These are phyloP conservation scores for Microcos paniculata DNA, from an alignment of 345 rosid species.

Conservation along the genomic window DNA sequence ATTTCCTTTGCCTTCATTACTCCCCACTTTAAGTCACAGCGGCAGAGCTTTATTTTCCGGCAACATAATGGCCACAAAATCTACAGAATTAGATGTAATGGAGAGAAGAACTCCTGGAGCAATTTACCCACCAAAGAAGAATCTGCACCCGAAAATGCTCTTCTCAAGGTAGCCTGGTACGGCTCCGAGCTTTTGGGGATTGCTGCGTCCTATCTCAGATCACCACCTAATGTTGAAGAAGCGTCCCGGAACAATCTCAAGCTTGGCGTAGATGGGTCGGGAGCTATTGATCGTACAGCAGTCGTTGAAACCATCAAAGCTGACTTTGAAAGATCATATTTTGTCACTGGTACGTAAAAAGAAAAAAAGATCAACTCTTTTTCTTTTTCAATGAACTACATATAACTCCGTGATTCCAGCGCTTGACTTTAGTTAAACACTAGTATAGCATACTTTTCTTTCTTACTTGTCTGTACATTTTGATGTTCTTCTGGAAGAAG, in stretches of 20 bases:
- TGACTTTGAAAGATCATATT: slow-evolving; percentile 77
- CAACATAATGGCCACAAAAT: slow-evolving; percentile 16
- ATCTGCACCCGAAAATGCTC: slow-evolving; percentile 57
- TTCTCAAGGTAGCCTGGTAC: slow-evolving; percentile 90
- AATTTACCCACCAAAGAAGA: slow-evolving; percentile 34
- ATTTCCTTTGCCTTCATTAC: slow-evolving; percentile 34
- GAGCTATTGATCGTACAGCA: slow-evolving; percentile 50
- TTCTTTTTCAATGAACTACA: not conserved
- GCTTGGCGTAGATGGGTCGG: slow-evolving; percentile 47
- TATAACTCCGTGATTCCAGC: not conserved
- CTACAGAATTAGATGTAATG: slow-evolving; percentile 34
- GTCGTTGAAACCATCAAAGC: slow-evolving; percentile 65
- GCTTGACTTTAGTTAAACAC: too few species aligned
- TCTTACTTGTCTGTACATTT: not conserved
- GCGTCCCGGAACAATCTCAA: slow-evolving; percentile 22
- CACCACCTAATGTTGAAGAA: slow-evolving; percentile 23
- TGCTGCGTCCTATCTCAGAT: slow-evolving; percentile 72
- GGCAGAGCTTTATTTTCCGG: slow-evolving; percentile 4
- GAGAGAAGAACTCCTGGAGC: slow-evolving; percentile 29
- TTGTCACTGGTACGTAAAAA: slow-evolving; percentile 65
- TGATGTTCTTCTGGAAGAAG: not conserved
- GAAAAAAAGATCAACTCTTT: not conserved
- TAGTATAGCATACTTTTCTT: not conserved
- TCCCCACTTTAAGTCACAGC: slow-evolving; percentile 28
- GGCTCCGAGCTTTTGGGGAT: slow-evolving; percentile 92